Percentiles rank a stretch among this genome's conserved stretches.
Conservation (phyloP, 306 rosid species). For the Cucumis cinereus region DNA sequence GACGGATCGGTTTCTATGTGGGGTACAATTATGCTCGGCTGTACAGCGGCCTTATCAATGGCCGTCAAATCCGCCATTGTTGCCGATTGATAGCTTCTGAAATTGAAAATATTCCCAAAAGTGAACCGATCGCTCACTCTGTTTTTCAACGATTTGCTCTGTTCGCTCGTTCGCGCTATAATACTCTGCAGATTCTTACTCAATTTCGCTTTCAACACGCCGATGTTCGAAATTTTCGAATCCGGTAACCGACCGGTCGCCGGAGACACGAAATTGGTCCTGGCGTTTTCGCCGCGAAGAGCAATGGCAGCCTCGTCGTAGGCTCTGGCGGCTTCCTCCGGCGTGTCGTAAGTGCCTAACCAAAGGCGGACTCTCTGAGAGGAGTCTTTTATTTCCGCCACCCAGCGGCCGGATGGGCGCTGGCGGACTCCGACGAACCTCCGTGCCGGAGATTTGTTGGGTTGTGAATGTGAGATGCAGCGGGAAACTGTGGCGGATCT, state of each 20-base stretch:
- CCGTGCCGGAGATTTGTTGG: constrained; percentile 21
- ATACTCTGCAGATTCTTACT: constrained; percentile 74
- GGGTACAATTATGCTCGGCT: constrained; percentile 81
- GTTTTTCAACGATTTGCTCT: constrained; percentile 39
- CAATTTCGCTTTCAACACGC: constrained; percentile 42
- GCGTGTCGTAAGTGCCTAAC: constrained; percentile 89
- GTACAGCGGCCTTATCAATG: constrained; percentile 46
- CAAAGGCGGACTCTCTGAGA: constrained; percentile 72
- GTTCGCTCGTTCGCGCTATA: constrained; percentile 44
- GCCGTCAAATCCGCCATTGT: constrained; percentile 23
- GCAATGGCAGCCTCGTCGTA: constrained; percentile 83
- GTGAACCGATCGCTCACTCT: constrained; percentile 84
- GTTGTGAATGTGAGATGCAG: not conserved
- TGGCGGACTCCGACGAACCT: constrained; percentile 80
- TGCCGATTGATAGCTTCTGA: constrained; percentile 25
- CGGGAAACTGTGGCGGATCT: constrained; percentile 17
- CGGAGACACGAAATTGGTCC: constrained; percentile 53
- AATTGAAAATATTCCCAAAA: constrained; percentile 67
- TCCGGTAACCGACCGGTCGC: not conserved
- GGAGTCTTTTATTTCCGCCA: constrained; percentile 90
- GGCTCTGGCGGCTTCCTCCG: constrained; percentile 86
- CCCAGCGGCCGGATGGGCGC: constrained; percentile 92
- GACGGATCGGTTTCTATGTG: constrained; percentile 12
- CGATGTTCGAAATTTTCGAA: not conserved
- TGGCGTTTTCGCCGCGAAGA: constrained; percentile 63